A percentile compares a stretch with the other conserved stretches of the same genome.
Conservation (phyloP, 116 monocot species). For the Dioscorea cayenensis region DNA sequence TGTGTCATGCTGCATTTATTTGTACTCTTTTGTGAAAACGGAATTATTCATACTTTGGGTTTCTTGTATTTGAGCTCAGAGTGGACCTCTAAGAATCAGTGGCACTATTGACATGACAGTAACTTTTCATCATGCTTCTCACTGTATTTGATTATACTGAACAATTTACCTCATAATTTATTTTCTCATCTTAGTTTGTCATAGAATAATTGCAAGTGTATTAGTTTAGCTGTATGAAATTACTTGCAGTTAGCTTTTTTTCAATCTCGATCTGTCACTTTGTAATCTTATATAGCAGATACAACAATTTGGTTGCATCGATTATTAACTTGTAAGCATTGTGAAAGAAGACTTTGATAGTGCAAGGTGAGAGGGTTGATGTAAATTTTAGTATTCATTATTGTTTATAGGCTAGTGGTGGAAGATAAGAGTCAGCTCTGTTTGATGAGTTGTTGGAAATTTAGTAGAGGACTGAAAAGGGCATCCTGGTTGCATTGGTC, state of each 20-base stretch:
- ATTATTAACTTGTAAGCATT: neutral
- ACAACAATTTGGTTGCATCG: neutral
- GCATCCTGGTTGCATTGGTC: neutral
- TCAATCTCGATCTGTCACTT: neutral
- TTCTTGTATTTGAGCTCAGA: neutral
- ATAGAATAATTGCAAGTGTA: neutral
- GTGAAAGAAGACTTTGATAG: no score
- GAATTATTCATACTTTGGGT: neutral
- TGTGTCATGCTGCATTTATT: neutral
- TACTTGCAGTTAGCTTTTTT: neutral
- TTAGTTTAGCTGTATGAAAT: neutral
- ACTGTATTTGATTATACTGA: neutral
- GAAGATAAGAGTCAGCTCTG: neutral
- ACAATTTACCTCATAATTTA: neutral
- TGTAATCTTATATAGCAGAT: neutral
- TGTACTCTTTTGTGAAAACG: neutral
- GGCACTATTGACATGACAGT: neutral
- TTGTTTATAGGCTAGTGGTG: neutral
- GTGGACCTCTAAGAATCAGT: neutral
- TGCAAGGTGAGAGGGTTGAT: no score
- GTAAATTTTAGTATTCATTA: neutral
- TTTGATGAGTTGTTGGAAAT: neutral
- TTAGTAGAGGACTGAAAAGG: neutral
- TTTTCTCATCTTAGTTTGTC: neutral
- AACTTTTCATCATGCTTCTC: neutral